Conservation (phyloP, 306 rosid species). For the Cicer pinnatifidum region DNA sequence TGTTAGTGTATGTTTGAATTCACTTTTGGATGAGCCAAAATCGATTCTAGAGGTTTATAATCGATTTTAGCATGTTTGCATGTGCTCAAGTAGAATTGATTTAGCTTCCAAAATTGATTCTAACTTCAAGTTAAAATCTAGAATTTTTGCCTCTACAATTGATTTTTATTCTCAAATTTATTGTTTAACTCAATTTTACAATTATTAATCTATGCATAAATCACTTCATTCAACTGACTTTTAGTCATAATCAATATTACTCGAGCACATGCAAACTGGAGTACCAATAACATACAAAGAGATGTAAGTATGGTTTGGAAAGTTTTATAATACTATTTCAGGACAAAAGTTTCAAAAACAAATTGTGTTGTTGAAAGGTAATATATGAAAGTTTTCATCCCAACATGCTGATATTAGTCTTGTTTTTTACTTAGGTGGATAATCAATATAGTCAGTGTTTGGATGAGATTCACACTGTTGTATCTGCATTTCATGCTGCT, state of each 20-base stretch:
- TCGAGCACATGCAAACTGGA: no score
- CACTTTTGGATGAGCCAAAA: no score
- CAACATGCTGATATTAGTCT: conserved; percentile 1
- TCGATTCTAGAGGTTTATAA: neutral
- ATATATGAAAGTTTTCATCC: conserved; percentile 1
- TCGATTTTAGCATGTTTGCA: neutral
- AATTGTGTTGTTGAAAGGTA: neutral
- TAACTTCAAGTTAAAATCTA: neutral
- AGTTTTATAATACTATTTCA: neutral
- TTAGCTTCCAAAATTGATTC: no score
- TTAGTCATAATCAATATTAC: no score
- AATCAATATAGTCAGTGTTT: conserved; percentile 71
- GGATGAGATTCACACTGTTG: conserved; percentile 83
- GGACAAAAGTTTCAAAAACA: neutral
- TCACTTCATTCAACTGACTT: no score
- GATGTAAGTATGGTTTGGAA: neutral
- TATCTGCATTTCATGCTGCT: conserved; percentile 84
- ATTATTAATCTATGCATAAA: no score
- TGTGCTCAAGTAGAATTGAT: neutral
- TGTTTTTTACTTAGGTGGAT: conserved; percentile 64
- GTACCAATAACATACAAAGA: neutral
- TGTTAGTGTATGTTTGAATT: neutral
- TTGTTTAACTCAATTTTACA: no score
- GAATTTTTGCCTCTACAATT: no score
- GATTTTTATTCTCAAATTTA: no score